Conservation (phyloP, 257 asterid species). For the Solanum virginianum region DNA sequence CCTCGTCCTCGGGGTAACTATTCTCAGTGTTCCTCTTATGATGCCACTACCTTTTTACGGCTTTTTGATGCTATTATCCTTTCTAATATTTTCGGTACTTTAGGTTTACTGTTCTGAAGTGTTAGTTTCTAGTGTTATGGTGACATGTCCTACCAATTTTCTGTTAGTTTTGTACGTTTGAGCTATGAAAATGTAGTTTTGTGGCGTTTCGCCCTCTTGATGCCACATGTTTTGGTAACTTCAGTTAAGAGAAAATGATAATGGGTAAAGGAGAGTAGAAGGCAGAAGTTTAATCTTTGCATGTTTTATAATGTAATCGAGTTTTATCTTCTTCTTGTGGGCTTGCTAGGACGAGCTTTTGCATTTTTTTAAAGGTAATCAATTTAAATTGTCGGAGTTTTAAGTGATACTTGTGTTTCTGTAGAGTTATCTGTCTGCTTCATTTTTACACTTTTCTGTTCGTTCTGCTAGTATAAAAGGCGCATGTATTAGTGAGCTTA, state of each 20-base stretch:
- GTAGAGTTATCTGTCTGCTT: not conserved
- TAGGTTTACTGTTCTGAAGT: not conserved
- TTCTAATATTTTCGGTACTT: not conserved
- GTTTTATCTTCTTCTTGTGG: not conserved
- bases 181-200: not conserved
- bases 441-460: not conserved
- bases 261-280: not conserved
- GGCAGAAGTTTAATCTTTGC: not conserved
- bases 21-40: not conserved
- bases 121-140: not conserved
- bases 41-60: not conserved
- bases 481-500: not conserved
- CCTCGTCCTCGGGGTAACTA: slow-evolving; percentile 60
- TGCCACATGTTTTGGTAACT: not conserved
- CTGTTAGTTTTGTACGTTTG: not conserved
- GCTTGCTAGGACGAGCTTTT: not conserved
- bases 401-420: not conserved
- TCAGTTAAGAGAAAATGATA: not conserved
- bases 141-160: not conserved
- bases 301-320: not conserved
- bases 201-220: not conserved
- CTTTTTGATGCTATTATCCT: not conserved
- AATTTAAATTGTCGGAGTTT: not conserved
- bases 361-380: not conserved
- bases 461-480: not conserved